phyloP scores from a whole-genome alignment of 129 eudicot species.

The Lactuca saligna region DNA sequence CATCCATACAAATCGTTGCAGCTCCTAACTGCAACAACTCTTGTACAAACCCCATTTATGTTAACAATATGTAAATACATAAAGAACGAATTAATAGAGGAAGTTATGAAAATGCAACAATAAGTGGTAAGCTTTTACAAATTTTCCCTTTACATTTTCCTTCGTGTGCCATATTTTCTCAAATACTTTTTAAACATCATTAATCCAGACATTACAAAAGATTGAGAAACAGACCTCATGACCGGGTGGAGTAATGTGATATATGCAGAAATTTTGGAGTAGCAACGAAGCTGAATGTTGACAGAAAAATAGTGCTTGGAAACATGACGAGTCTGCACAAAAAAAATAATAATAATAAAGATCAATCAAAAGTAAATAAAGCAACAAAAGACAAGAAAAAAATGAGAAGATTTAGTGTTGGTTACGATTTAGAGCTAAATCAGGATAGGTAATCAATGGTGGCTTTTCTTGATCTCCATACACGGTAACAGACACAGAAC shows the following conservation, averaged over 20 bases:
- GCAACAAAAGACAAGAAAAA: background rate
- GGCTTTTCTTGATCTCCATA: conserved; percentile 95
- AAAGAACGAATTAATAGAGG: too few relatives aligned
- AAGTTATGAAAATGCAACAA: background rate
- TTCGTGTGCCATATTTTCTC: background rate
- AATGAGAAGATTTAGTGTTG: conserved; percentile 13
- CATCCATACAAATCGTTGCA: conserved; percentile 42
- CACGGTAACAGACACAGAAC: conserved; percentile 89
- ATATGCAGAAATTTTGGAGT: conserved; percentile 92
- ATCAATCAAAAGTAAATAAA: background rate
- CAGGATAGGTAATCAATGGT: conserved; percentile 93
- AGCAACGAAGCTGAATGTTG: conserved; percentile 91
- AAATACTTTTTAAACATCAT: background rate
- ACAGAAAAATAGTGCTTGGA: conserved; percentile 88
- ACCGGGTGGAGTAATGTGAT: conserved; percentile 98
- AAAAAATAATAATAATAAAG: background rate
- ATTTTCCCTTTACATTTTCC: background rate
- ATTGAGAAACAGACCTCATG: conserved; percentile 72
- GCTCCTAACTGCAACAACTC: conserved; percentile 75
- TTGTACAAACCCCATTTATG: conserved; percentile 31
- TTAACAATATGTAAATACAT: conserved; percentile 35
- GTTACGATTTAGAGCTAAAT: conserved; percentile 90
- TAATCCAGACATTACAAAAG: background rate
- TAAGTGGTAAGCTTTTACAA: background rate
- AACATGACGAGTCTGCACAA: conserved; percentile 70